Percentiles rank a stretch among this genome's conserved stretches.
Conservation (phyloP, 2,329 filamentous ascomycete genomes). For the Verticillium zaregamsianum region DNA sequence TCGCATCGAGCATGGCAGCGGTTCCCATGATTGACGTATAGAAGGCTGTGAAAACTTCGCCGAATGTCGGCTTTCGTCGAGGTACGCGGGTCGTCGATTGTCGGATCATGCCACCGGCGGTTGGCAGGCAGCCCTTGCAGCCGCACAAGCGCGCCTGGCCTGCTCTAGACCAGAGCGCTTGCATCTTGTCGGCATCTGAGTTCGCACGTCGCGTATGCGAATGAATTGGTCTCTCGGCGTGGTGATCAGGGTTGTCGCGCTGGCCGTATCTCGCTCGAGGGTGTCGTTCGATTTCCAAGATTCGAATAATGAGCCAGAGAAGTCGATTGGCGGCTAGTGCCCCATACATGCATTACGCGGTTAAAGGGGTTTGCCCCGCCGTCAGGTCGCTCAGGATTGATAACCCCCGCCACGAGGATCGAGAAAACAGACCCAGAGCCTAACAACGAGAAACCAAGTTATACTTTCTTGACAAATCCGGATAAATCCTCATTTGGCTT, state of each 20-base stretch:
- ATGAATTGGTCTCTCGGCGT: slow-evolving; percentile 5
- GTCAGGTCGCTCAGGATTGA: background rate
- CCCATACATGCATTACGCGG: background rate
- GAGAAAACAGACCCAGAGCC: background rate
- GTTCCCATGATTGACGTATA: slow-evolving; percentile 66
- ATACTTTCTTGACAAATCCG: background rate
- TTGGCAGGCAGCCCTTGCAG: slow-evolving; percentile 57
- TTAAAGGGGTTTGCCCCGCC: background rate
- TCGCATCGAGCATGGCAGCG: slow-evolving; percentile 59
- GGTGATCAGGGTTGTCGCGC: background rate
- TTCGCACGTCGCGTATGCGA: slow-evolving; percentile 3
- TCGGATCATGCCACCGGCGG: slow-evolving; percentile 42
- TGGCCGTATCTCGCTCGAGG: slow-evolving; percentile 1
- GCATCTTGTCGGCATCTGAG: slow-evolving; percentile 51
- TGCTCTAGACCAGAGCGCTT: slow-evolving; percentile 64
- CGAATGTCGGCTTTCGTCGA: slow-evolving; percentile 43
- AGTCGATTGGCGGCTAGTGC: background rate
- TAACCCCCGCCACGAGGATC: background rate
- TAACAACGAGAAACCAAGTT: background rate
- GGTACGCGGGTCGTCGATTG: slow-evolving; percentile 45
- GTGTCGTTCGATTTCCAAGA: slow-evolving; percentile 5
- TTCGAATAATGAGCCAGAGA: slow-evolving; percentile 2
- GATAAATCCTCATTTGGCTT: background rate
- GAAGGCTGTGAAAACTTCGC: slow-evolving; percentile 59
- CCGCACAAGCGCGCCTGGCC: slow-evolving; percentile 59